A percentile compares a stretch with the other conserved stretches of the same genome.
These are phyloP conservation scores for Yamadazyma taylorii DNA, from an alignment of 1,139 yeast genomes.

Conservation along the genomic window DNA sequence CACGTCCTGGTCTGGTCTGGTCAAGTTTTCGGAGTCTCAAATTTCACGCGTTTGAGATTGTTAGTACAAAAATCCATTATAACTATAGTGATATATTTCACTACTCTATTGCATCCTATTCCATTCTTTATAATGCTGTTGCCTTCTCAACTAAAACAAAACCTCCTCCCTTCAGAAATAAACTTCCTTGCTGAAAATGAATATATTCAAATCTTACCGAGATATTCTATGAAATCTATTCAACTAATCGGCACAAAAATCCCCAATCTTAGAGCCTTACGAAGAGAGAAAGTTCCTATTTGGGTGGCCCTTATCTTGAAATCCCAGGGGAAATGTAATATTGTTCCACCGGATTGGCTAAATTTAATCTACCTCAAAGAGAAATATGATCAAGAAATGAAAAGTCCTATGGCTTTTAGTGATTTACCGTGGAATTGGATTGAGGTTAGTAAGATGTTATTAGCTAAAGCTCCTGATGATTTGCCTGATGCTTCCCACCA, in stretches of 20 bases:
- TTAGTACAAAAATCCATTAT: too few relatives aligned
- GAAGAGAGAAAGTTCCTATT: constrained; percentile 70
- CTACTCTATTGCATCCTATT: too few relatives aligned
- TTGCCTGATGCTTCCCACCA: constrained; percentile 63
- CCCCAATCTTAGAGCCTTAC: constrained; percentile 65
- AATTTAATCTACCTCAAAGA: constrained; percentile 52
- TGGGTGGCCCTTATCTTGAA: constrained; percentile 88
- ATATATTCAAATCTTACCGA: constrained; percentile 67
- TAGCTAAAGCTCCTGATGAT: constrained; percentile 74
- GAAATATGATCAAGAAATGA: constrained; percentile 68
- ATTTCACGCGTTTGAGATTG: too few relatives aligned
- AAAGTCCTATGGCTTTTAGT: constrained; percentile 59
- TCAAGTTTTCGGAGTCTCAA: too few relatives aligned
- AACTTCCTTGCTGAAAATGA: constrained; percentile 86
- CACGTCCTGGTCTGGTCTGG: too few relatives aligned
- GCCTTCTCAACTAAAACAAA: constrained; percentile 54
- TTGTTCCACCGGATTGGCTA: constrained; percentile 91
- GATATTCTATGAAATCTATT: constrained; percentile 64
- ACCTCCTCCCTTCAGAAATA: constrained; percentile 75
- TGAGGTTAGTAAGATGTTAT: constrained; percentile 68
- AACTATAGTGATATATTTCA: too few relatives aligned
- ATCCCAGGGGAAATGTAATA: constrained; percentile 81
- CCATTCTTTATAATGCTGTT: constrained; percentile 60
- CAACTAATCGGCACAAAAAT: constrained; percentile 58
- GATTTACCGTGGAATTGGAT: constrained; percentile 87